These are phyloP conservation scores for Aphanomyces astaci DNA, from an alignment of 352 stramenopile species.

Conservation along the genomic window DNA sequence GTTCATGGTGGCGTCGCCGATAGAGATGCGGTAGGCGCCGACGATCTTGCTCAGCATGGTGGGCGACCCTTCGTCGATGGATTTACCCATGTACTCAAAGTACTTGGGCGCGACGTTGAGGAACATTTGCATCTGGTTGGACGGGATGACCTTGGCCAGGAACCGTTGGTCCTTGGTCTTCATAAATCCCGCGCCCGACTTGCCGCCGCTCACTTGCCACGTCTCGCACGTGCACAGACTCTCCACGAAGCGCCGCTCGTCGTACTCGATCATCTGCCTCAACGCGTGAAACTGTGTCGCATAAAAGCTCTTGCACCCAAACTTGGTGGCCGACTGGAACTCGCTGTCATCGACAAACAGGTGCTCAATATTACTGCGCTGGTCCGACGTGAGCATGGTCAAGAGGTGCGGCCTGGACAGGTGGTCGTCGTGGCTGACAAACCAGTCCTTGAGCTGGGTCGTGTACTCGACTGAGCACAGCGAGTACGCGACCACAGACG, in stretches of 20 bases:
- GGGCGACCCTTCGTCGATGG: slow-evolving; percentile 75
- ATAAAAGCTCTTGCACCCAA: slow-evolving; percentile 85
- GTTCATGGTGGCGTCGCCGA: slow-evolving; percentile 69
- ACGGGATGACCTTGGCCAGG: slow-evolving; percentile 78
- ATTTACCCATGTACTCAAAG: slow-evolving; percentile 85
- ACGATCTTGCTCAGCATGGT: slow-evolving; percentile 85
- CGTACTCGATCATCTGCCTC: slow-evolving; percentile 72
- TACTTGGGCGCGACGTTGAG: slow-evolving; percentile 85
- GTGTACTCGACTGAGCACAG: slow-evolving; percentile 78
- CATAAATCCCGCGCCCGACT: slow-evolving; percentile 76
- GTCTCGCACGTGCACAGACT: slow-evolving; percentile 80
- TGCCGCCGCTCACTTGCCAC: slow-evolving; percentile 79
- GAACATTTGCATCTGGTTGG: slow-evolving; percentile 86
- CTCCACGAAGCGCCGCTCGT: slow-evolving; percentile 80
- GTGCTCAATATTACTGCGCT: slow-evolving; percentile 77
- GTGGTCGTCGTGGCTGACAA: slow-evolving; percentile 6
- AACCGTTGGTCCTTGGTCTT: slow-evolving; percentile 83
- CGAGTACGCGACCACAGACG: slow-evolving; percentile 78
- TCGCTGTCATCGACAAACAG: slow-evolving; percentile 81
- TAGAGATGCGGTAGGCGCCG: slow-evolving; percentile 49
- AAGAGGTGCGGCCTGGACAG: slow-evolving; percentile 37
- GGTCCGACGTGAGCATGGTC: slow-evolving; percentile 49
- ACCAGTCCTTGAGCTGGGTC: slow-evolving; percentile 57
- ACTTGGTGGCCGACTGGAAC: slow-evolving; percentile 70
- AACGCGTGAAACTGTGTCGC: slow-evolving; percentile 84